These are phyloP conservation scores for Ganoderma resinaceum DNA, from an alignment of 1,284 basidiomycete species.

Conservation along the genomic window DNA sequence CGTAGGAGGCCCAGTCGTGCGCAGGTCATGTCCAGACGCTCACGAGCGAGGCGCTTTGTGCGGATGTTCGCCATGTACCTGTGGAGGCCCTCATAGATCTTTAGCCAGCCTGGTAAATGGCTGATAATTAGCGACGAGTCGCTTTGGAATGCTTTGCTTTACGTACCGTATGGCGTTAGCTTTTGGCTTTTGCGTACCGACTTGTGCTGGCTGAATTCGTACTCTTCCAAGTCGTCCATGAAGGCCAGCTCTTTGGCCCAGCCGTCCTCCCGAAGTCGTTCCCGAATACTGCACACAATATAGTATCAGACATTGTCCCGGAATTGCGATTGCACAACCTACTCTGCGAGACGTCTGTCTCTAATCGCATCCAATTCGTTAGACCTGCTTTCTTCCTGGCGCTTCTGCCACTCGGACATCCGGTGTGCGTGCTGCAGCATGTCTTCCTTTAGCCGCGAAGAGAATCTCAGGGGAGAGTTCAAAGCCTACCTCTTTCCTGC, in stretches of 20 bases:
- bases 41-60: neutral
- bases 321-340: neutral
- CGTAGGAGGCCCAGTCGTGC: neutral
- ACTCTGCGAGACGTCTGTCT: conserved; percentile 9
- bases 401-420: conserved; percentile 1
- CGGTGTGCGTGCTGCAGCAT: neutral
- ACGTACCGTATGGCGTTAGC: conserved; percentile 8
- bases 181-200: conserved; percentile 4
- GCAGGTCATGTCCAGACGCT: neutral
- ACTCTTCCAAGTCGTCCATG: neutral
- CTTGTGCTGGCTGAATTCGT: neutral
- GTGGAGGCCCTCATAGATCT: neutral
- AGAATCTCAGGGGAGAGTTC: no score
- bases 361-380: conserved; percentile 2
- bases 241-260: conserved; percentile 10
- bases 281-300: neutral
- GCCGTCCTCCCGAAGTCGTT: conserved; percentile 9
- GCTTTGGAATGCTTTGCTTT: neutral
- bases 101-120: neutral
- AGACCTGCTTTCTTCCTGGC: neutral
- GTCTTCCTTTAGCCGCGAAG: neutral
- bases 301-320: no score
- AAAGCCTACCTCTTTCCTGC: neutral
- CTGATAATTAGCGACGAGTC: neutral
- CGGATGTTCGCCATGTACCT: conserved; percentile 4